Conservation (phyloP, 2,329 filamentous ascomycete species). For the Triangularia verruculosa region DNA sequence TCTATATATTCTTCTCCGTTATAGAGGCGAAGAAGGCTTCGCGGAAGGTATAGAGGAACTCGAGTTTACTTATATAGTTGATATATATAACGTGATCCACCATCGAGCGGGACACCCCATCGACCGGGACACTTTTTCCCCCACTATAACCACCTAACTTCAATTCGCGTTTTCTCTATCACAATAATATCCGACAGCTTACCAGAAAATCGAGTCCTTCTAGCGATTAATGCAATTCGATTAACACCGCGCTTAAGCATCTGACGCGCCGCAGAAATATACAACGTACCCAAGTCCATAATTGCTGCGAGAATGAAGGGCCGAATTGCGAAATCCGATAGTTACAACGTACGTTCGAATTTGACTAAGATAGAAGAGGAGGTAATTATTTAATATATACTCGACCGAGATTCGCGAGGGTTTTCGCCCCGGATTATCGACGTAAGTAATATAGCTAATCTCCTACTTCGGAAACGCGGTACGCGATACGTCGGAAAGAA, state of each 20-base stretch:
- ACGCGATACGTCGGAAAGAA: too few species aligned
- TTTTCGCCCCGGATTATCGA: too few species aligned
- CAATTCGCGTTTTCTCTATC: not conserved
- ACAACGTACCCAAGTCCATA: not conserved
- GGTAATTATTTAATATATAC: not conserved
- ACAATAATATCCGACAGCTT: not conserved
- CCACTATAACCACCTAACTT: not conserved
- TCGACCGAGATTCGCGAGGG: not conserved
- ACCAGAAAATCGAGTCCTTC: not conserved
- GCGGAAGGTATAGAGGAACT: too few species aligned
- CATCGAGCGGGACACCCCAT: too few species aligned
- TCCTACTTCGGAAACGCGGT: too few species aligned
- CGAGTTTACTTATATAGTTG: too few species aligned
- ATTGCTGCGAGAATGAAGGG: not conserved
- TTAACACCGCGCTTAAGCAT: too few species aligned
- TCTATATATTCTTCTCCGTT: too few species aligned
- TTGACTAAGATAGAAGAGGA: not conserved
- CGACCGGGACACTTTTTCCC: not conserved
- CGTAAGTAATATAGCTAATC: not conserved
- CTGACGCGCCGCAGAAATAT: not conserved
- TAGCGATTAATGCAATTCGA: not conserved
- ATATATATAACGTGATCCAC: too few species aligned
- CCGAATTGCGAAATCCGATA: not conserved
- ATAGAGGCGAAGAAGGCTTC: too few species aligned
- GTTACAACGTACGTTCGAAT: not conserved